Evolutionary conservation across 2,329 filamentous ascomycete species (phyloP), one percentile per base, ranked within the genome.

Genomic region (Venturia effusa): DNA sequence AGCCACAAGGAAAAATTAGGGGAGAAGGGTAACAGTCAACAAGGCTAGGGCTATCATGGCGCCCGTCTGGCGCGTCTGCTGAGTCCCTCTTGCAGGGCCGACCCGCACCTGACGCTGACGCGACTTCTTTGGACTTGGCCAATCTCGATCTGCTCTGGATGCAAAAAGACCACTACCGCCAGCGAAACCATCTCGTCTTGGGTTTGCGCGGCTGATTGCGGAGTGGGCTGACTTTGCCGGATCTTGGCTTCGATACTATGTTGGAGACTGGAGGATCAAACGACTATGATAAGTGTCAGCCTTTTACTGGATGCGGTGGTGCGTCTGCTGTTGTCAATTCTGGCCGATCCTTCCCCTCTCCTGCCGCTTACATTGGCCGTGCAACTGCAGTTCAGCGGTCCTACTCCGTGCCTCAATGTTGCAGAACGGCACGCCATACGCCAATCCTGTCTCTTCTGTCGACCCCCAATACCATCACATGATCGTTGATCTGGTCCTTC

Each of bases 31-130:
- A 59, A 32, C 54, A 34, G 7, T 27, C 54, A 59, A 41, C 48
- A 59, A 32, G 11, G 32, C 32, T 22, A 59, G 17, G 32, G 3
- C 17, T 59, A 15, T 40, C 34, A 60, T 60, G 37, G 59, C 59
- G 59, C 43, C 32, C 55, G 37, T 59, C 30, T 22, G 30, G 30
- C 30, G 30, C 30, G 30, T 32, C 54, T 57, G 27, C 22, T 15
- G 32, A 59, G 55, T 24, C 43, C n/a, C 59, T 40, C 11, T 60
- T 40, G 34, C 59, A 60, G 34, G 59, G 59, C 59, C 59, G 59
- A 40, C 40, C 59, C 59, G 59, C 40, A 27, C 32, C 59, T 11
- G 34, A 43, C 40, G n/a, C n/a, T 24, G 34, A 60, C 59, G 41
- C n/a, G 34, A 22, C 43, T n/a, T 34, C 34, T 37, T 60, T 40